Evolutionary conservation across 768 basidiomycete species (phyloP), one percentile per base, ranked within the genome.

Genomic region (Plicaturopsis crispa): DNA sequence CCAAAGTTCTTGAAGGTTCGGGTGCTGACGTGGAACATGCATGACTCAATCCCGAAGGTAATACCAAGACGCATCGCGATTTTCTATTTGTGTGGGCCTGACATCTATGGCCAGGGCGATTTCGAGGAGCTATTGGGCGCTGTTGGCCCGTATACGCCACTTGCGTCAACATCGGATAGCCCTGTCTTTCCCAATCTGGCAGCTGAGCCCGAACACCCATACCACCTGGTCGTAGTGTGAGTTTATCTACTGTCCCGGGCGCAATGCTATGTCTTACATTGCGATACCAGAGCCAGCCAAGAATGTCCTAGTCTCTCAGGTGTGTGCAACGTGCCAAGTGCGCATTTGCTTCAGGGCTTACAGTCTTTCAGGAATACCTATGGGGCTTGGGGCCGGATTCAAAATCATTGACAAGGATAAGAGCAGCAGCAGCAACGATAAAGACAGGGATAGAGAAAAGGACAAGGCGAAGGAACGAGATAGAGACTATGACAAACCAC

Each of bases 1-100:
- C 58, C 59, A 1, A 69, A 65, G 45, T 70, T 69, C 52, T 61
- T 87, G 32, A 88, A 87, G 51, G 61, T 85, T 26, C 63, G 78
- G 31, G 73, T 87, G 33, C 36, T 86, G 23, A 82, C 81, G 24
- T 89, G 85, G 85, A 89, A 88, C 46, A 89, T 89, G 85, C 81
- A 88, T 45, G 84, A 87, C 45, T 80, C 80, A 0, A 51, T 87
- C 4, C 85, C 85, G 21, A 87, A 84, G 71, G 84, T 78, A 24
- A 18, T 30, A 10, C 39, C 23, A 7, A 11, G 26, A 13, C 33
- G 4, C 10, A 17, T n/a, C 21, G 11, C n/a, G 26, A 12, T 33
- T 28, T 28, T 24, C 33, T 24, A 21, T 33, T 33, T n/a, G 34
- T 17, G 13, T 24, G 42, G 36, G 38, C 24, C 38, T 40, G 44